Conservation (phyloP, 2,329 filamentous ascomycete species). For the Exophiala calicioides region DNA sequence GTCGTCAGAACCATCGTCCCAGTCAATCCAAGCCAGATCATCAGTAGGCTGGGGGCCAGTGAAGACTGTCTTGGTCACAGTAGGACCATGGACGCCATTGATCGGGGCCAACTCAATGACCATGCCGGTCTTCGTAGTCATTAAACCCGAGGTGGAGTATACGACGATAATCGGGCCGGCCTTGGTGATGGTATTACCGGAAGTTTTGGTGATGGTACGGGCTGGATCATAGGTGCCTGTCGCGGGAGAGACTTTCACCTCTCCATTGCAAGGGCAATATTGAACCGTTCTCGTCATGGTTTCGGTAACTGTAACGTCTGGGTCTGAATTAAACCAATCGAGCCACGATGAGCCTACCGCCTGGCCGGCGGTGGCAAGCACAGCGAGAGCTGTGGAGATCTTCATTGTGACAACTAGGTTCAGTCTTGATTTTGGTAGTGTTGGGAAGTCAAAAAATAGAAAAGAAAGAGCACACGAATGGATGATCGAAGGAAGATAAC, state of each 20-base stretch:
- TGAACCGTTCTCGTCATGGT: conserved; percentile 18
- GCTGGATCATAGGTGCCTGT: too few species aligned
- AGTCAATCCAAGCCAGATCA: conserved; percentile 20
- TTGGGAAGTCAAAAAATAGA: neutral
- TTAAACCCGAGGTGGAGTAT: conserved; percentile 29
- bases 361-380: conserved; percentile 14
- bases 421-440: neutral
- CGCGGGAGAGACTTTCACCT: conserved; percentile 15
- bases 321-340: conserved; percentile 16
- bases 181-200: conserved; percentile 14
- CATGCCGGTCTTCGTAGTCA: conserved; percentile 22
- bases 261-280: conserved; percentile 25
- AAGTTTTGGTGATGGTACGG: conserved; percentile 3
- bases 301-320: conserved; percentile 19
- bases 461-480: neutral
- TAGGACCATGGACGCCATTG: conserved; percentile 3
- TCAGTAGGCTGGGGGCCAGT: conserved; percentile 18
- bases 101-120: conserved; percentile 16
- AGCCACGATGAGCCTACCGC: conserved; percentile 20
- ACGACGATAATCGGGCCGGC: conserved; percentile 53
- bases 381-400: conserved; percentile 14
- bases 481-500: conserved; percentile 6
- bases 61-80: conserved; percentile 21
- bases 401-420: conserved; percentile 16
- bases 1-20: conserved; percentile 3